Evolutionary conservation across 129 eudicot genomes (phyloP).

Genomic region (Escallonia herrerae): DNA sequence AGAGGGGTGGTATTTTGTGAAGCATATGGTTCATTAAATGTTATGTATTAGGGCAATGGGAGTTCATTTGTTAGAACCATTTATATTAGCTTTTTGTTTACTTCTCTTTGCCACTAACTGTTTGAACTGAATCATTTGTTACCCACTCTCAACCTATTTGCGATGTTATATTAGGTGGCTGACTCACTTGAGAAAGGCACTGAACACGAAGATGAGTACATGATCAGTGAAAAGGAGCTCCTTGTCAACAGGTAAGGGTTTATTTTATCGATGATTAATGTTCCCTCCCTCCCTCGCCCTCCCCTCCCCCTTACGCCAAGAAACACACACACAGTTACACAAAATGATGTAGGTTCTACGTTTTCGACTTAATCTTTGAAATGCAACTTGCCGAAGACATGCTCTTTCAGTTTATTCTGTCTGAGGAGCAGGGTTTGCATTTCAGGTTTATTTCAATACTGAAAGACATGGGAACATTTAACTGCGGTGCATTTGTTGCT

Average conservation of each 20-base stretch:
- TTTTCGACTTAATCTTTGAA: too few relatives aligned
- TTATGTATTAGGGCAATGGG: too few relatives aligned
- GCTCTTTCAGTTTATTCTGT: too few relatives aligned
- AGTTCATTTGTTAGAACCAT: too few relatives aligned
- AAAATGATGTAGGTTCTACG: too few relatives aligned
- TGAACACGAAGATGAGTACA: constrained; percentile 99
- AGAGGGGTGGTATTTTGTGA: too few relatives aligned
- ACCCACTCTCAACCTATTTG: not conserved
- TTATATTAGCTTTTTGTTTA: too few relatives aligned
- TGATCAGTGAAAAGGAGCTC: constrained; percentile 99
- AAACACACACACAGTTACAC: not conserved
- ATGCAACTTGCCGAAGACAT: too few relatives aligned
- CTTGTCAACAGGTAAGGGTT: constrained; percentile 70
- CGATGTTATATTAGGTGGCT: constrained; percentile 55
- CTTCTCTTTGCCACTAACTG: too few relatives aligned
- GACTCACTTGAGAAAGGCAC: constrained; percentile 99
- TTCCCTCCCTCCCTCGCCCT: too few relatives aligned
- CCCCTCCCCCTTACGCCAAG: not conserved
- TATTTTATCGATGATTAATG: too few relatives aligned
- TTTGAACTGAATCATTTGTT: not conserved
- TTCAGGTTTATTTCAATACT: constrained; percentile 93
- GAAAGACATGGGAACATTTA: constrained; percentile 97
- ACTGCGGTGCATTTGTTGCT: constrained; percentile 99
- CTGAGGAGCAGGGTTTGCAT: constrained; percentile 1
- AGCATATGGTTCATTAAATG: too few relatives aligned